These are phyloP conservation scores for Chaetomium strumarium DNA, from an alignment of 2,329 filamentous ascomycete species.

Conservation along the genomic window DNA sequence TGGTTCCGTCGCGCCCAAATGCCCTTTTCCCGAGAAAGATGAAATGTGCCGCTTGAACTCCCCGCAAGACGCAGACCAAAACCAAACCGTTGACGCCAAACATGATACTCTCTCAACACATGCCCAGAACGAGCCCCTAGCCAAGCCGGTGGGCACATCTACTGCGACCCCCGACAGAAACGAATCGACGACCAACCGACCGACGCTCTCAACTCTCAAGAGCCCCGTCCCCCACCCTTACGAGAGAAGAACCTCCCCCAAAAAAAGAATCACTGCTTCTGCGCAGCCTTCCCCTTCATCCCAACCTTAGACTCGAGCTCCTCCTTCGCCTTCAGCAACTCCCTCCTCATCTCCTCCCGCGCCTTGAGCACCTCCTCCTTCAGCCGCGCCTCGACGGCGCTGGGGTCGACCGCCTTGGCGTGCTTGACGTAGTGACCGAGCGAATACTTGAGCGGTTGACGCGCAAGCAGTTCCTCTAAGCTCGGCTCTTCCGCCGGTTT, in stretches of 20 bases:
- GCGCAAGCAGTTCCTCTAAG: conserved; percentile 38
- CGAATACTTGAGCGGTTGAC: conserved; percentile 36
- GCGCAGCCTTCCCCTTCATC: background rate
- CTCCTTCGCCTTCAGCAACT: conserved; percentile 37
- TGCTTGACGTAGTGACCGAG: conserved; percentile 34
- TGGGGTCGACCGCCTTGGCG: conserved; percentile 23
- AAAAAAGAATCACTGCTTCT: background rate
- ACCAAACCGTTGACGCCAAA: background rate
- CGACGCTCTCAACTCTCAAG: background rate
- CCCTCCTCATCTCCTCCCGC: conserved; percentile 43
- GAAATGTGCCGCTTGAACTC: background rate
- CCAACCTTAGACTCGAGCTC: conserved; percentile 2
- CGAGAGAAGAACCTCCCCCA: background rate
- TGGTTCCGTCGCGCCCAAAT: conserved; percentile 8
- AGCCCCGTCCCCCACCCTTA: background rate
- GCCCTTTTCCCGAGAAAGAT: background rate
- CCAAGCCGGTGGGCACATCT: background rate
- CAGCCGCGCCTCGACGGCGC: conserved; percentile 25
- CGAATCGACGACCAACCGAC: background rate
- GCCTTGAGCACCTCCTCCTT: conserved; percentile 34
- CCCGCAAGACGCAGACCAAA: background rate
- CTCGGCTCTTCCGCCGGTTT: conserved; percentile 36
- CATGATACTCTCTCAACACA: background rate
- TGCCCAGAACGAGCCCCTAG: background rate
- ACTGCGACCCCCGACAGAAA: too few relatives aligned